phyloP scores from a whole-genome alignment of 116 monocot genomes.

The Posidonia oceanica region DNA sequence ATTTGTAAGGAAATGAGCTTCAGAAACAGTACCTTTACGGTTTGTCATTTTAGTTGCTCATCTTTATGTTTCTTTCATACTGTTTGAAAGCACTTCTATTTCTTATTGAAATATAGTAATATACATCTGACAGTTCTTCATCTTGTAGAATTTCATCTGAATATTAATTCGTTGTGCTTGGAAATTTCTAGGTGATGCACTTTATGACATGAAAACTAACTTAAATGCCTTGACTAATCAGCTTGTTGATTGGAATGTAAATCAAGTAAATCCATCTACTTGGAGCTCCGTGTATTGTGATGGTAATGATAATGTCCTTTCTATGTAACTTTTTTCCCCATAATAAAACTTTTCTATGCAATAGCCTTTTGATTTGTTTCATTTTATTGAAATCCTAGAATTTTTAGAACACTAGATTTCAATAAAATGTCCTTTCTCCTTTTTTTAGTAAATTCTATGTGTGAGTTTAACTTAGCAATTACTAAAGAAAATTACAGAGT shows the following conservation, averaged over 20 bases:
- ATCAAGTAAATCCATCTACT: slow-evolving; percentile 83
- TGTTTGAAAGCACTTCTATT: too few species aligned
- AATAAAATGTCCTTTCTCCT: too few species aligned
- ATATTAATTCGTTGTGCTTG: neutral
- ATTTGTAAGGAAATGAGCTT: too few species aligned
- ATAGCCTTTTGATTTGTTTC: neutral
- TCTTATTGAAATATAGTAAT: neutral
- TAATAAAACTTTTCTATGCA: neutral
- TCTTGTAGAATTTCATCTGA: too few species aligned
- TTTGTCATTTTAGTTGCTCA: too few species aligned
- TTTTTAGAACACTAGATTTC: neutral
- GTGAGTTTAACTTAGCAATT: too few species aligned
- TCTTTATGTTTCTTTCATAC: neutral
- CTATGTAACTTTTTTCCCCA: slow-evolving; percentile 54
- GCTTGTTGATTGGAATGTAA: slow-evolving; percentile 67
- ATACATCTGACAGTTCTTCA: neutral
- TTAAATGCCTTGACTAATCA: slow-evolving; percentile 58
- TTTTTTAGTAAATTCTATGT: too few species aligned
- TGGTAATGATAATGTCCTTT: slow-evolving; percentile 41
- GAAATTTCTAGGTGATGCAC: slow-evolving; percentile 79
- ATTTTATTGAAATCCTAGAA: neutral
- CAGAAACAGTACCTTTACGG: too few species aligned
- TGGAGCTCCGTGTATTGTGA: slow-evolving; percentile 91
- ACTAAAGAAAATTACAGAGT: too few species aligned
- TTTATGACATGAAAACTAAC: slow-evolving; percentile 49